phyloP scores from a whole-genome alignment of 2,329 filamentous ascomycete genomes.

The Cladosporium velox region DNA sequence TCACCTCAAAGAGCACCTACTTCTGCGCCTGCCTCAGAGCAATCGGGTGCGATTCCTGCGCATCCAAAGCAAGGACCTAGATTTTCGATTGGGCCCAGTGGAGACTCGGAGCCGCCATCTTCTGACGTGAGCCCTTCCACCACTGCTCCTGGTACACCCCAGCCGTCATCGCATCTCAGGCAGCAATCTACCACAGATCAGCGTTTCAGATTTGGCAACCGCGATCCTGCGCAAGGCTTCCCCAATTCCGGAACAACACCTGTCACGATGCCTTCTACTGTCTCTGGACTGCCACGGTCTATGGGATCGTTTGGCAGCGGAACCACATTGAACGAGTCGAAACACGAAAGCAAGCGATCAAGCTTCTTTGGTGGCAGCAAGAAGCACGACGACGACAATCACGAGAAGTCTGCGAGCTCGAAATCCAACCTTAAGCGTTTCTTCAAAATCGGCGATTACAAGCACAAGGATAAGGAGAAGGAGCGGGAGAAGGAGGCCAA shows the following conservation, averaged over 20 bases:
- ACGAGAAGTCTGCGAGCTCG: slow-evolving; percentile 53
- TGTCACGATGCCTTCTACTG: slow-evolving; percentile 23
- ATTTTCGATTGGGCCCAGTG: slow-evolving; percentile 59
- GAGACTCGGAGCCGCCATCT: slow-evolving; percentile 56
- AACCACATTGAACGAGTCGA: slow-evolving; percentile 33
- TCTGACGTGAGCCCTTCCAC: slow-evolving; percentile 62
- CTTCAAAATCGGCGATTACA: slow-evolving; percentile 74
- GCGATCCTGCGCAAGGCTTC: slow-evolving; percentile 64
- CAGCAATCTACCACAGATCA: slow-evolving; percentile 17
- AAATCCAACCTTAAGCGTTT: slow-evolving; percentile 98
- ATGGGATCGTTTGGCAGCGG: slow-evolving; percentile 44
- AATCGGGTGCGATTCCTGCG: slow-evolving; percentile 41
- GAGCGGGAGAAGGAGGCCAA: slow-evolving; percentile 40
- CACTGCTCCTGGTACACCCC: slow-evolving; percentile 56
- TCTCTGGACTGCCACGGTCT: slow-evolving; percentile 47
- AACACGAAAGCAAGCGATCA: slow-evolving; percentile 51
- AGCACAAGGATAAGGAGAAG: slow-evolving; percentile 61
- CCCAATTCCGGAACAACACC: slow-evolving; percentile 45
- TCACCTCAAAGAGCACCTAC: slow-evolving; percentile 41
- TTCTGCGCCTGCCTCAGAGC: slow-evolving; percentile 27
- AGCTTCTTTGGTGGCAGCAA: slow-evolving; percentile 57
- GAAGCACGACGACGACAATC: slow-evolving; percentile 51
- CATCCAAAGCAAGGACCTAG: slow-evolving; percentile 53
- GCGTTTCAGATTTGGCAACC: slow-evolving; percentile 79
- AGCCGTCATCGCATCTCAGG: slow-evolving; percentile 2